phyloP scores from a whole-genome alignment of 306 rosid genomes.

The Cicer yamashitae region DNA sequence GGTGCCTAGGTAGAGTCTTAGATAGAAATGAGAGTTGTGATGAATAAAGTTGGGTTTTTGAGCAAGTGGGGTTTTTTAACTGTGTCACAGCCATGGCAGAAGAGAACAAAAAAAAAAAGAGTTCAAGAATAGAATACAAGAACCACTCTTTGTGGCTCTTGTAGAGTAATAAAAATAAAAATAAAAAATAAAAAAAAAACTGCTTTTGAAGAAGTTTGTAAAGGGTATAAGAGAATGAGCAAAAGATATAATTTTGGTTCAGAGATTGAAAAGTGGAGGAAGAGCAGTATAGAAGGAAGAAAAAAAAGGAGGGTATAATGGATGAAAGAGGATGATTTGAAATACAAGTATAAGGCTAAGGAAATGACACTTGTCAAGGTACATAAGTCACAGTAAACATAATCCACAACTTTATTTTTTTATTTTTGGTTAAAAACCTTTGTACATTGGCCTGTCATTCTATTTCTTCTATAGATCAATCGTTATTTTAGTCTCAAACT shows the following conservation, averaged over 20 bases:
- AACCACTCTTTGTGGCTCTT: background rate
- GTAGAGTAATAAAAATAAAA: slow-evolving; percentile 13
- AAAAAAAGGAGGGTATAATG: background rate
- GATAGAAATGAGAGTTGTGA: slow-evolving; percentile 61
- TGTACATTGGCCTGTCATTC: background rate
- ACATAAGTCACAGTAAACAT: slow-evolving; percentile 27
- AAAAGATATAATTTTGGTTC: slow-evolving; percentile 24
- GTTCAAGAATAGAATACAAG: background rate
- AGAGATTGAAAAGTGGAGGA: slow-evolving; percentile 46
- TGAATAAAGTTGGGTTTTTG: slow-evolving; percentile 57
- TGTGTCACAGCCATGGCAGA: slow-evolving; percentile 77
- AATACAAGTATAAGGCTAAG: slow-evolving; percentile 60
- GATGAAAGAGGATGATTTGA: slow-evolving; percentile 41
- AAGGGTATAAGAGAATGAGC: background rate
- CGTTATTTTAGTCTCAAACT: no score
- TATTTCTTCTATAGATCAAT: background rate
- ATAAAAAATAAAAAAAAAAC: no score
- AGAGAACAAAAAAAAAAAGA: slow-evolving; percentile 23
- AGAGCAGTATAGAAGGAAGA: background rate
- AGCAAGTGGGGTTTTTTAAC: slow-evolving; percentile 57
- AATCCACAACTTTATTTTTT: slow-evolving; percentile 31
- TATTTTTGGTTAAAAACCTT: background rate
- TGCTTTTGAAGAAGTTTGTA: slow-evolving; percentile 8
- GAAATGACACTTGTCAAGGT: slow-evolving; percentile 69
- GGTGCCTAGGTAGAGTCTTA: slow-evolving; percentile 46